A percentile compares a stretch with the other conserved stretches of the same genome.
phyloP scores from a whole-genome alignment of 2,329 filamentous ascomycete species.

The Bipolaris bicolor region DNA sequence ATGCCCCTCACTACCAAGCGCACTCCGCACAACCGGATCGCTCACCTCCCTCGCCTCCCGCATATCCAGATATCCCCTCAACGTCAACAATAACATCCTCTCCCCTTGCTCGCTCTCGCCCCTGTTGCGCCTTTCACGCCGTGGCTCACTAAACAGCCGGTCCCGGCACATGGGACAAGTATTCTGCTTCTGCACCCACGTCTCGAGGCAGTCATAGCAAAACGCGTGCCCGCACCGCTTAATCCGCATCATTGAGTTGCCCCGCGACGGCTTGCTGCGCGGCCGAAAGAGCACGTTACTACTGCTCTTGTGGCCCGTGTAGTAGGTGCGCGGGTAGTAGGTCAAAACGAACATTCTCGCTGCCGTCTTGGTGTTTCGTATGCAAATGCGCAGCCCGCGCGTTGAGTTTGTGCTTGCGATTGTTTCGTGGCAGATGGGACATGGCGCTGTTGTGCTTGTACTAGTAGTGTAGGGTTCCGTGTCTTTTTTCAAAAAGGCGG shows the following conservation, averaged over 20 bases:
- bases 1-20: background rate
- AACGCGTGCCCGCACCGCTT: constrained; percentile 6
- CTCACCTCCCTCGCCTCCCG: background rate
- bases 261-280: background rate
- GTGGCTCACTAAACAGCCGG: background rate
- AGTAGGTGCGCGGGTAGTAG: background rate
- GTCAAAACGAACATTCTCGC: background rate
- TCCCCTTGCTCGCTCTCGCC: background rate
- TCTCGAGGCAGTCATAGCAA: constrained; percentile 4
- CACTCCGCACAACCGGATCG: background rate
- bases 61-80: background rate
- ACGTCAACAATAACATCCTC: background rate
- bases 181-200: background rate
- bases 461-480: background rate
- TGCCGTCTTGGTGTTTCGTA: background rate
- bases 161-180: constrained; percentile 8
- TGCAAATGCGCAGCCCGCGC: background rate
- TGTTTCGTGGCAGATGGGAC: constrained; percentile 1
- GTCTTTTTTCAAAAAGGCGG: background rate
- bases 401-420: background rate
- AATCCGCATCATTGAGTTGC: constrained; percentile 1
- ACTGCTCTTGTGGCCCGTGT: background rate
- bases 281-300: background rate
- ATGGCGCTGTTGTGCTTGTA: background rate
- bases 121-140: background rate